Conservation (phyloP, 805 yeast genomes). For the Candida maris region DNA sequence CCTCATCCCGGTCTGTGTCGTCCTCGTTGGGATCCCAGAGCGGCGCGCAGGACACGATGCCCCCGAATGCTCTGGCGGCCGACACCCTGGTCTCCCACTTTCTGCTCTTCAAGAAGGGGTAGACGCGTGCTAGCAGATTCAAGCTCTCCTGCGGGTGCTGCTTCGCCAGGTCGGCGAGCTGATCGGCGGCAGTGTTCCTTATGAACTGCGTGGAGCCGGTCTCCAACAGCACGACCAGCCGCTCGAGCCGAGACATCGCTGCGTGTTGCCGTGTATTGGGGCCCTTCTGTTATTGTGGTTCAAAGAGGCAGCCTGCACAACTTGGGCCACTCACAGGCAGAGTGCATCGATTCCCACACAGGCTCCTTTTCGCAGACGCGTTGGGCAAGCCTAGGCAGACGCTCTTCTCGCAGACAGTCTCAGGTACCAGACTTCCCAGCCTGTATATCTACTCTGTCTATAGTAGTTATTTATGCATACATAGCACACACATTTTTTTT, state of each 20-base stretch:
- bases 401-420: no score
- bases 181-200: constrained; percentile 95
- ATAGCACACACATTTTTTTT: no score
- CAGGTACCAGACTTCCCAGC: no score
- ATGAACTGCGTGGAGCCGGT: constrained; percentile 94
- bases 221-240: constrained; percentile 54
- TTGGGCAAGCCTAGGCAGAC: no score
- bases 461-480: no score
- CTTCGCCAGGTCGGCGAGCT: constrained; percentile 87
- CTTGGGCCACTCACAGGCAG: no score
- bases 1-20: constrained; percentile 13
- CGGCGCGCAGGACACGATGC: constrained; percentile 74
- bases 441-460: no score
- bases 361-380: no score
- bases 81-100: constrained; percentile 97
- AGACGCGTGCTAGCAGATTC: constrained; percentile 78
- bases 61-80: constrained; percentile 93
- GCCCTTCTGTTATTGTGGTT: no score
- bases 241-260: constrained; percentile 33
- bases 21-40: constrained; percentile 77
- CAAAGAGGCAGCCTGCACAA: no score
- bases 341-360: no score
- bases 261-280: no score
- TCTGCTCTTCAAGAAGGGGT: constrained; percentile 76
- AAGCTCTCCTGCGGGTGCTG: constrained; percentile 92